Evolutionary conservation across 768 basidiomycete species (phyloP).

Genomic region (Amanita pallidorosea): DNA sequence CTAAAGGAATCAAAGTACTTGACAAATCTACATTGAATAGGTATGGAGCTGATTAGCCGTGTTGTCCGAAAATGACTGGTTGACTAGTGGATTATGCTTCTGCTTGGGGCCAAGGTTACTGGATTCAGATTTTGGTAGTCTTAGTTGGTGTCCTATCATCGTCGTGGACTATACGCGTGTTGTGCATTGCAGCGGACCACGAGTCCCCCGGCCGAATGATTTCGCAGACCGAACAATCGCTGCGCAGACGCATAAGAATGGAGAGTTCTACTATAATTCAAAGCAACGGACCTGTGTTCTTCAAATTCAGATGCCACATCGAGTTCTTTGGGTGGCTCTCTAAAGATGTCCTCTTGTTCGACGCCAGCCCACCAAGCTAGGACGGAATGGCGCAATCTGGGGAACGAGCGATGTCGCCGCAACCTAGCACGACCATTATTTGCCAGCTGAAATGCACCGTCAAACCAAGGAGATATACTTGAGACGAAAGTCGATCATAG

Average conservation of each 20-base stretch:
- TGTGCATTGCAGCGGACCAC: constrained; percentile 1
- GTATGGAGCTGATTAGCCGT: not conserved
- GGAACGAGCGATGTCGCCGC: constrained; percentile 1
- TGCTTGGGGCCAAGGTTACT: not conserved
- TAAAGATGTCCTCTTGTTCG: not conserved
- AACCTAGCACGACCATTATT: not conserved
- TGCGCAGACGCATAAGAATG: not conserved
- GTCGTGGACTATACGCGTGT: not conserved
- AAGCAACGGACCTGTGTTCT: constrained; percentile 2
- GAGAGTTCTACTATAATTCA: not conserved
- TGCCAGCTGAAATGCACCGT: not conserved
- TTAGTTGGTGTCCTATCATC: not conserved
- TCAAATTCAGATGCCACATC: not conserved
- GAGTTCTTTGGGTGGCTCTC: not conserved
- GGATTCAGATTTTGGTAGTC: not conserved
- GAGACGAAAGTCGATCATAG: not conserved
- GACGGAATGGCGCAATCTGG: constrained; percentile 3
- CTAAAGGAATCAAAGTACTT: not conserved
- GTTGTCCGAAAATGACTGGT: not conserved
- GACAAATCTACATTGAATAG: constrained; percentile 1
- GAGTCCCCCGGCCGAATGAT: constrained; percentile 3
- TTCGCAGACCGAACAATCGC: constrained; percentile 5
- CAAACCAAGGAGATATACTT: constrained; percentile 1
- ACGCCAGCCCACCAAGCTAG: constrained; percentile 6
- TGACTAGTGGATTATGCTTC: not conserved